Evolutionary conservation across 345 rosid genomes (phyloP).

Genomic region (Hibiscus tridactylites): DNA sequence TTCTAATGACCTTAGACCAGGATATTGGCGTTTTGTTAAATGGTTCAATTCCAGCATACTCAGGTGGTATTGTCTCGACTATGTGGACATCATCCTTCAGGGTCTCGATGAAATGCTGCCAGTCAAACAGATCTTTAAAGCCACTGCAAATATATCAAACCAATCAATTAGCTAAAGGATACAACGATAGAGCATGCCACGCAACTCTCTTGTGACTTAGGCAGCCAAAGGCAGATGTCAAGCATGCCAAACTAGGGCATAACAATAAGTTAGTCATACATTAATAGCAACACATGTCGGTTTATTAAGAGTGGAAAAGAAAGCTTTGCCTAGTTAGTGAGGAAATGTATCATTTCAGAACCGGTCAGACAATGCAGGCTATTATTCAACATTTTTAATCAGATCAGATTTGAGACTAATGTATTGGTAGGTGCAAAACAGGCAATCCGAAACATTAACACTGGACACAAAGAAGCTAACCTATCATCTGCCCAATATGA

Average conservation of each 20-base stretch:
- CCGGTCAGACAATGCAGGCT: not conserved
- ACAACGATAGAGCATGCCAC: not conserved
- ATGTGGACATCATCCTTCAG: constrained; percentile 75
- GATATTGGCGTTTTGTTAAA: constrained; percentile 80
- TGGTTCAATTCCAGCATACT: constrained; percentile 50
- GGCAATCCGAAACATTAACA: not conserved
- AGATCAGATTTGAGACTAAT: not conserved
- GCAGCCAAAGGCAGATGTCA: not conserved
- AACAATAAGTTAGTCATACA: not conserved
- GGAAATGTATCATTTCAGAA: not conserved
- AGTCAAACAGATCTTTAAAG: constrained; percentile 90
- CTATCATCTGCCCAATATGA: constrained; percentile 96
- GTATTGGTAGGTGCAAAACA: not conserved
- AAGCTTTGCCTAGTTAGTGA: not conserved
- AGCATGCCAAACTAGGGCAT: not conserved
- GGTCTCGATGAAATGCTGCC: constrained; percentile 78
- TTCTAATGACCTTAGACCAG: constrained; percentile 75
- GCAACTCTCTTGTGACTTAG: not conserved
- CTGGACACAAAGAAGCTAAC: constrained; percentile 19
- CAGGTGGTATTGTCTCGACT: constrained; percentile 66
- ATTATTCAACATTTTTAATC: not conserved
- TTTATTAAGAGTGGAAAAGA: not conserved
- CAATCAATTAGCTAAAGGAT: constrained; percentile 10
- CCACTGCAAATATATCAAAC: constrained; percentile 40
- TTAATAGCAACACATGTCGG: not conserved